Percentiles rank a stretch among this genome's conserved stretches.
phyloP scores from a whole-genome alignment of 495 filamentous ascomycete genomes.

The Glutinoglossum americanum region DNA sequence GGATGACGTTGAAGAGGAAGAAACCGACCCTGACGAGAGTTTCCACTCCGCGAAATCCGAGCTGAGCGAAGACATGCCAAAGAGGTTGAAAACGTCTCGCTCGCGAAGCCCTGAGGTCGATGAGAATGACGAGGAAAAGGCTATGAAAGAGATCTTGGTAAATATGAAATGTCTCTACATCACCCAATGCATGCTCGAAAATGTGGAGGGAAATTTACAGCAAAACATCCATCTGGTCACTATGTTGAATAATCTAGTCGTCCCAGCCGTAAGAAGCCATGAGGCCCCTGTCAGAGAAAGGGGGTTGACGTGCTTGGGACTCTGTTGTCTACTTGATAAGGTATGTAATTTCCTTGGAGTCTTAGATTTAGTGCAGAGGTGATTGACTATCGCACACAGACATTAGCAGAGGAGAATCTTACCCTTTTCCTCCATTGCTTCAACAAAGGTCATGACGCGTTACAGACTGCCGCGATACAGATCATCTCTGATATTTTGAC shows the following conservation, averaged over 20 bases:
- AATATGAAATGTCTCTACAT: constrained; percentile 98
- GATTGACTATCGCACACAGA: constrained; percentile 19
- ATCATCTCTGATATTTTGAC: constrained; percentile 88
- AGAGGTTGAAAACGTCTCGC: constrained; percentile 13
- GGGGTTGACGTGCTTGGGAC: constrained; percentile 69
- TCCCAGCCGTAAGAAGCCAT: constrained; percentile 81
- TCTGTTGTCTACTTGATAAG: constrained; percentile 80
- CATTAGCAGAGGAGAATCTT: constrained; percentile 80
- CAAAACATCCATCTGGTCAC: constrained; percentile 70
- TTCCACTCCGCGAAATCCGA: constrained; percentile 83
- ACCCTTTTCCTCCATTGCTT: constrained; percentile 91
- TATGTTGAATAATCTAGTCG: constrained; percentile 91
- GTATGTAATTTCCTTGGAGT: constrained; percentile 16
- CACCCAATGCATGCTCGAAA: constrained; percentile 89
- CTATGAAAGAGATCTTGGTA: constrained; percentile 74
- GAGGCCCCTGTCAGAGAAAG: constrained; percentile 84
- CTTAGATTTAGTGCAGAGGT: not conserved
- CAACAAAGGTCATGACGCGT: constrained; percentile 67
- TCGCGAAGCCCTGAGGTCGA: not conserved
- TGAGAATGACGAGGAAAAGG: constrained; percentile 34
- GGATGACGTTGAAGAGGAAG: constrained; percentile 22
- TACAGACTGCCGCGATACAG: constrained; percentile 76
- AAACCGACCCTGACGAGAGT: constrained; percentile 46
- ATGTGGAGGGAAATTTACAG: constrained; percentile 67
- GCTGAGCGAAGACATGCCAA: constrained; percentile 37